Base-by-base conservation (phyloP, 129 eudicot genomes). In the Centella asiatica region DNA sequence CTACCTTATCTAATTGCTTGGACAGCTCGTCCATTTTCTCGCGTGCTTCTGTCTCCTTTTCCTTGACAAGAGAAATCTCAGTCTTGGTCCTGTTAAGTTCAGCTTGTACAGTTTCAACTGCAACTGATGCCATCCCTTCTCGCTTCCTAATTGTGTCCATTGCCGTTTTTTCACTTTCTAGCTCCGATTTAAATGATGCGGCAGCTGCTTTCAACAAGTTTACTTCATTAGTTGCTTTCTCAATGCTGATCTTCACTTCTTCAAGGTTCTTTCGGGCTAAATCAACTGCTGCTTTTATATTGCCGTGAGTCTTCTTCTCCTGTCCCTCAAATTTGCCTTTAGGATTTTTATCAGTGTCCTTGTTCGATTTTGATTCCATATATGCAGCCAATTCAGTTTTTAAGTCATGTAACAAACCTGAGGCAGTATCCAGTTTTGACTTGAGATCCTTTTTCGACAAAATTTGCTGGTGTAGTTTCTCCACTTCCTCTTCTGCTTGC, bases 71-170 rank as follows among this genome's bases (percentile, higher is more conserved):
- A 24, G 67, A 64, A 19, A 87, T 79, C 57, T 92, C 95, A 6
- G 81, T 59, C 60, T 64, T 77, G 15, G 84, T 84, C 69, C 85
- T 72, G 65, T 69, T 62, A 45, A 92, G 66, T 77, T 92, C 98
- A 6, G 90, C 80, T 55, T 84, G 94, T 17, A 90, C 83, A 42
- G 98, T 87, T 23, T 84, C 80, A 52, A 90, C 88, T 1, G 86
- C 89, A 46, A 81, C 84, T 1, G 80, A 75, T 20, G 98, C 98
- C 90, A 80, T 90, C 53, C 89, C 94, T 62, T 90, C 98, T 61
- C 94, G 63, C 72, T 87, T 95, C 67, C 66, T 83, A 47, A 84
- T 64, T 45, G 74, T 26, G 18, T 80, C 73, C 4, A 87, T 85
- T 23, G 73, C 95, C 0, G 84, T 24, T 40, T 76, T 87, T 32